phyloP scores from a whole-genome alignment of 768 basidiomycete genomes.

The Mycena alexandri region DNA sequence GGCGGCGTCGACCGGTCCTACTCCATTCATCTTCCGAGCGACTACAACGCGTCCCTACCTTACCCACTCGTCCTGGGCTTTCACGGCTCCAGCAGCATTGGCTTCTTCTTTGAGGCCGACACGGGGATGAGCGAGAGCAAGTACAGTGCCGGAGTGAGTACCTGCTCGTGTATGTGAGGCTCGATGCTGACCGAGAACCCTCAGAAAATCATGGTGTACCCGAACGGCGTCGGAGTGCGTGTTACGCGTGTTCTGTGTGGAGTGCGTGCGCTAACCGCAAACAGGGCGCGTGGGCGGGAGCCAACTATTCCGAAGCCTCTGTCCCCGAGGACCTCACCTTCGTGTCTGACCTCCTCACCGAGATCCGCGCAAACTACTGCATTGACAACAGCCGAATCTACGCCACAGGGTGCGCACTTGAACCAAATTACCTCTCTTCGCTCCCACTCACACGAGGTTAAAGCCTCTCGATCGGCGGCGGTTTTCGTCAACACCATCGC shows the following conservation, averaged over 20 bases:
- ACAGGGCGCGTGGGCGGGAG: constrained; percentile 33
- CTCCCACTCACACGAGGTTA: too few relatives aligned
- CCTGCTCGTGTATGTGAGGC: background rate
- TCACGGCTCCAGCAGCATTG: constrained; percentile 26
- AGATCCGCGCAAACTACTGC: constrained; percentile 22
- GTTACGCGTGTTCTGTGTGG: background rate
- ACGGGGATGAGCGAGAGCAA: constrained; percentile 24
- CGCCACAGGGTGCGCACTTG: constrained; percentile 15
- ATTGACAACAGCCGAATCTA: constrained; percentile 25
- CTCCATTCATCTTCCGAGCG: constrained; percentile 28
- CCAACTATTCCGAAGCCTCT: constrained; percentile 25
- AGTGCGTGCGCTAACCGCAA: background rate
- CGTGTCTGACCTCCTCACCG: constrained; percentile 25
- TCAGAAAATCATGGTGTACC: constrained; percentile 35
- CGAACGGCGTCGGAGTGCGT: constrained; percentile 28
- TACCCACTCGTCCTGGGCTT: constrained; percentile 29
- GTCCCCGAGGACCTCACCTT: constrained; percentile 28
- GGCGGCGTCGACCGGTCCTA: constrained; percentile 14
- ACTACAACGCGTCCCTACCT: constrained; percentile 20
- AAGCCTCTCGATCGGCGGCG: constrained; percentile 26
- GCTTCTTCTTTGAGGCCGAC: constrained; percentile 29
- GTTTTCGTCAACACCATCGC: constrained; percentile 29
- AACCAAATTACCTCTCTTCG: too few relatives aligned
- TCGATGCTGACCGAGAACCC: background rate
- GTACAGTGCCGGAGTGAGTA: constrained; percentile 15